A percentile compares a stretch with the other conserved stretches of the same genome.
phyloP scores from a whole-genome alignment of 2,329 filamentous ascomycete genomes.

The Fusarium musae region DNA sequence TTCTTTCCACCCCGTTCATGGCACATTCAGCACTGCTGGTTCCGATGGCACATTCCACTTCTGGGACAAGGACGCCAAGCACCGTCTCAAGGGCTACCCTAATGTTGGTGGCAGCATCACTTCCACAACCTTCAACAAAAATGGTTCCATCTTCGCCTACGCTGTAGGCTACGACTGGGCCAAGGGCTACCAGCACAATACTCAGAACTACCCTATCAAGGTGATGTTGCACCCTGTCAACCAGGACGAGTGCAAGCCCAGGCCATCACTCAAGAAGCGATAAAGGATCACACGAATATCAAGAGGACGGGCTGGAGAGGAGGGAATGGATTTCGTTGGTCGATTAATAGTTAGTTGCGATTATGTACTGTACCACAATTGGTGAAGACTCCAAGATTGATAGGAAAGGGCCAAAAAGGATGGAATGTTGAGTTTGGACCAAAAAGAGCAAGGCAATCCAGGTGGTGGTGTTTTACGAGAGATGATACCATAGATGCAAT shows the following conservation, averaged over 20 bases:
- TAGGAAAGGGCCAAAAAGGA: slow-evolving; percentile 14
- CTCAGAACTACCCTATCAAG: slow-evolving; percentile 77
- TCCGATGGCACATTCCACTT: slow-evolving; percentile 97
- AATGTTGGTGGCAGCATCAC: slow-evolving; percentile 87
- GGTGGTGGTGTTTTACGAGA: slow-evolving; percentile 44
- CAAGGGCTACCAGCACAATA: slow-evolving; percentile 93
- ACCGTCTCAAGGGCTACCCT: slow-evolving; percentile 89
- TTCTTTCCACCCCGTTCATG: slow-evolving; percentile 95
- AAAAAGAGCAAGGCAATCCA: slow-evolving; percentile 12
- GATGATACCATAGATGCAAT: slow-evolving; percentile 45
- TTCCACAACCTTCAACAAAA: slow-evolving; percentile 89
- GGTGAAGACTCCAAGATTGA: slow-evolving; percentile 23
- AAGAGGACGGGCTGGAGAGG: not conserved
- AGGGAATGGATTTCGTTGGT: not conserved
- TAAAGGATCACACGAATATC: slow-evolving; percentile 47
- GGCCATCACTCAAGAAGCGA: slow-evolving; percentile 69
- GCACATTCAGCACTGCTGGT: slow-evolving; percentile 97
- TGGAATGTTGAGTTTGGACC: slow-evolving; percentile 13
- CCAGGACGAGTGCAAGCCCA: slow-evolving; percentile 70
- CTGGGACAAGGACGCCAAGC: slow-evolving; percentile 94
- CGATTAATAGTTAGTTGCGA: slow-evolving; percentile 34
- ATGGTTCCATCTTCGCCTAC: slow-evolving; percentile 85
- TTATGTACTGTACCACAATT: slow-evolving; percentile 23
- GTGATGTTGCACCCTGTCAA: slow-evolving; percentile 85
- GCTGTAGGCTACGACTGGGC: slow-evolving; percentile 98